Evolutionary conservation across 1,284 basidiomycete genomes (phyloP).

Genomic region (Neonothopanus nambi): DNA sequence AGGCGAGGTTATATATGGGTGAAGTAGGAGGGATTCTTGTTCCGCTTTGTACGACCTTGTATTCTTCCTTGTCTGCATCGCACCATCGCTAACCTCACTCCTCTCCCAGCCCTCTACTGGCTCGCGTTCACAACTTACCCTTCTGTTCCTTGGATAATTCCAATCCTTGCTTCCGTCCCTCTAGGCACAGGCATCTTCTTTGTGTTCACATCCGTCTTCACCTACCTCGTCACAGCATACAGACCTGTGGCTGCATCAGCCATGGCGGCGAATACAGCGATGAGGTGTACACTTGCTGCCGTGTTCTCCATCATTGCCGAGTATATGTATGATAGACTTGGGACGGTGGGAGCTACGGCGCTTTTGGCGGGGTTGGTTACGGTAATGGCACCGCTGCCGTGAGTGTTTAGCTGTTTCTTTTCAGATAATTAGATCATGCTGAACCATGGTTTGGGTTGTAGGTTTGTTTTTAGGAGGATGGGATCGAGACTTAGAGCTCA

Average conservation of each 20-base stretch:
- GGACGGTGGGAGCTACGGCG: constrained; percentile 48
- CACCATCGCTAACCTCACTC: neutral
- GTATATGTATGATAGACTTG: constrained; percentile 35
- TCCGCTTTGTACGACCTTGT: constrained; percentile 46
- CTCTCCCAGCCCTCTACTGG: constrained; percentile 15
- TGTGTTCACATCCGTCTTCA: no score
- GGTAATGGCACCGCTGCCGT: constrained; percentile 49
- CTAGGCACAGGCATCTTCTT: constrained; percentile 36
- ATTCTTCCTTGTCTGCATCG: no score
- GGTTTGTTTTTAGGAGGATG: no score
- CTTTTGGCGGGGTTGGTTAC: constrained; percentile 49
- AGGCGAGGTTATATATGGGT: constrained; percentile 12
- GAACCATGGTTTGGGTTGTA: no score
- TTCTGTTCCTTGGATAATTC: constrained; percentile 47
- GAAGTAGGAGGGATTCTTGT: constrained; percentile 44
- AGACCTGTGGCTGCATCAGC: constrained; percentile 50
- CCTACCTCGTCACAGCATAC: constrained; percentile 42
- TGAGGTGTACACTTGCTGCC: constrained; percentile 44
- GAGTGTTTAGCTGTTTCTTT: constrained; percentile 23
- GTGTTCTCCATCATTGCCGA: constrained; percentile 42
- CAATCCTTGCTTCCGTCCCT: constrained; percentile 37
- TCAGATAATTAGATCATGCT: no score
- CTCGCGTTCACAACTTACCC: constrained; percentile 46
- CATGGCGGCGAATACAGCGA: constrained; percentile 48
- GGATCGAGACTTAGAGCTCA: no score